These are phyloP conservation scores for Cenchrus purpureus DNA, from an alignment of 176 grass and related monocot species.

Conservation along the genomic window DNA sequence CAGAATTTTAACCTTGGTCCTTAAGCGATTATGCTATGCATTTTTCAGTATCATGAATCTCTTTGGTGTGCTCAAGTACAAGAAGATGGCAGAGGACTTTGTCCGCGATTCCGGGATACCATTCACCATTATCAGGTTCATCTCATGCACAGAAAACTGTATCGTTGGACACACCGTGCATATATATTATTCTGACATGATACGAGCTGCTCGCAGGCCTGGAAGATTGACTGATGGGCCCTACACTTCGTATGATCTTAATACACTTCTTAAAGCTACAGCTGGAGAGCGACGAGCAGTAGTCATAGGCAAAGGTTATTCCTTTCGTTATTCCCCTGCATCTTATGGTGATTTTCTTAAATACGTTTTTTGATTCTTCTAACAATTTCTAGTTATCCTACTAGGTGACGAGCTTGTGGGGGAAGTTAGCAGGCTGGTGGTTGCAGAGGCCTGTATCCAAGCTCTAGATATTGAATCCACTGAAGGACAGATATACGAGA, in stretches of 20 bases:
- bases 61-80: slow-evolving; percentile 96
- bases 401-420: slow-evolving; percentile 92
- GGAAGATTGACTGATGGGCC: slow-evolving; percentile 97
- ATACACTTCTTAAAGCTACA: slow-evolving; percentile 95
- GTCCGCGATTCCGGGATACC: slow-evolving; percentile 74
- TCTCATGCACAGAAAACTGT: background rate
- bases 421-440: slow-evolving; percentile 88
- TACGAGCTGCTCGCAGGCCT: slow-evolving; percentile 45
- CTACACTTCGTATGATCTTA: slow-evolving; percentile 98
- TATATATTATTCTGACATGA: slow-evolving; percentile 40
- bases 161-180: background rate
- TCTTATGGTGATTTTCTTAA: background rate
- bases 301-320: slow-evolving; percentile 78
- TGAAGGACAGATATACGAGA: slow-evolving; percentile 85
- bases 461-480: slow-evolving; percentile 85
- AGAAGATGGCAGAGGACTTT: slow-evolving; percentile 96
- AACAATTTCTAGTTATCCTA: background rate
- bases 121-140: slow-evolving; percentile 91
- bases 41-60: slow-evolving; percentile 90
- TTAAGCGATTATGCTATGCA: background rate
- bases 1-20: background rate
- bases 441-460: slow-evolving; percentile 97
- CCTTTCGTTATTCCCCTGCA: background rate
- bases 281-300: slow-evolving; percentile 89
- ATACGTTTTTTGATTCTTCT: background rate